Evolutionary conservation across 371 early-diverging fungal genomes (phyloP).

Genomic region (Choanephora cucurbitarum): DNA sequence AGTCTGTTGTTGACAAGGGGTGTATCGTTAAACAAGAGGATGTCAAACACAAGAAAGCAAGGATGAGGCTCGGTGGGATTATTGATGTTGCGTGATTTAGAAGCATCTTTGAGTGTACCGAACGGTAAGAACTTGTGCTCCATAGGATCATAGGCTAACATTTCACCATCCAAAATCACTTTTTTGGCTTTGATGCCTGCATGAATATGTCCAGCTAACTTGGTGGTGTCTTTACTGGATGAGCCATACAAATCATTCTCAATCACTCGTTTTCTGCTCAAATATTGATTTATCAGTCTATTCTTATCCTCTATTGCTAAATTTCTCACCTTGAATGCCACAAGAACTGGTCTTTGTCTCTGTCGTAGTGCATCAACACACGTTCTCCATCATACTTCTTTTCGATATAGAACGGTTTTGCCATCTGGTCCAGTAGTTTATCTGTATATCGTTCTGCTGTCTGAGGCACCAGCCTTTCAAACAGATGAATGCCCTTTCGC

Average conservation of each 20-base stretch:
- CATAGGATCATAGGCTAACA: constrained; percentile 68
- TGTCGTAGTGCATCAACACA: constrained; percentile 68
- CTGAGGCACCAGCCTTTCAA: constrained; percentile 4
- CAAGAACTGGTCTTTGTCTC: constrained; percentile 39
- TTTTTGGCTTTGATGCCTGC: constrained; percentile 25
- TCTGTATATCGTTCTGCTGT: not conserved
- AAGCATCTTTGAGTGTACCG: constrained; percentile 71
- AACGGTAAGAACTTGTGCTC: constrained; percentile 62
- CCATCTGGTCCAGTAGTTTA: not conserved
- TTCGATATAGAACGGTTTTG: constrained; percentile 67
- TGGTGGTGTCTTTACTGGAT: constrained; percentile 10
- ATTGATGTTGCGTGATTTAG: constrained; percentile 33
- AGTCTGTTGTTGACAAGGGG: constrained; percentile 59
- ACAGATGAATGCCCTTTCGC: not conserved
- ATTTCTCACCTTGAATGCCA: constrained; percentile 58
- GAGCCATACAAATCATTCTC: constrained; percentile 18
- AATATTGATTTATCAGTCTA: constrained; percentile 58
- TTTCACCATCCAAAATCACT: constrained; percentile 66
- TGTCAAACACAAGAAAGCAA: constrained; percentile 71
- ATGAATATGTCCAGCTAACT: constrained; percentile 22
- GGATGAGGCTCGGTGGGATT: constrained; percentile 48
- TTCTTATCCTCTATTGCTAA: constrained; percentile 33
- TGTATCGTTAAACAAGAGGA: constrained; percentile 63
- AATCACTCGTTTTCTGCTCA: constrained; percentile 35
- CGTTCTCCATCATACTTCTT: constrained; percentile 83